Evolutionary conservation across 2,329 filamentous ascomycete genomes (phyloP).

Genomic region (Nakataea oryzae): DNA sequence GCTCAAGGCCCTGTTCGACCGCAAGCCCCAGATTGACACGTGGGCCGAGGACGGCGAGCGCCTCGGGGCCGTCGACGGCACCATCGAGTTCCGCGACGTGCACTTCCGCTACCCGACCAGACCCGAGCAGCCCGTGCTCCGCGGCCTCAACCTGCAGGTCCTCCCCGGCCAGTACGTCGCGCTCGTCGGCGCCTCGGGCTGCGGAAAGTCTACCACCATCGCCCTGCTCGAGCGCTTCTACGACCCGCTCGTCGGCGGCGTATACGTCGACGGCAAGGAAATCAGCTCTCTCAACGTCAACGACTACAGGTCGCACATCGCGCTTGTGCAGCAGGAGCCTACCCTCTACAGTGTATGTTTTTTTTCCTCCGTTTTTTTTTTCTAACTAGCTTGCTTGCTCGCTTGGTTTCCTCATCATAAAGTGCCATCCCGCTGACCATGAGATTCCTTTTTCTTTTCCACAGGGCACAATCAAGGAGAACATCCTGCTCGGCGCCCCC

Average conservation of each 20-base stretch:
- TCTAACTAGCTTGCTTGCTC: too few species aligned
- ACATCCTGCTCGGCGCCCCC: conserved; percentile 71
- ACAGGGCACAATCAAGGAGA: conserved; percentile 75
- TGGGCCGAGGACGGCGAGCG: conserved; percentile 63
- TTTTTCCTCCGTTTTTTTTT: not conserved
- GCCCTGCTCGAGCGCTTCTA: conserved; percentile 91
- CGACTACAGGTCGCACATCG: conserved; percentile 73
- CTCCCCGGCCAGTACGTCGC: conserved; percentile 76
- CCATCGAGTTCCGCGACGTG: conserved; percentile 81
- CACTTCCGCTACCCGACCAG: conserved; percentile 92
- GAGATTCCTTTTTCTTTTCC: not conserved
- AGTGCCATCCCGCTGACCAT: not conserved
- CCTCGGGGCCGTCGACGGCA: conserved; percentile 57
- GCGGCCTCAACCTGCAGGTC: conserved; percentile 66
- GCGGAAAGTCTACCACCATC: conserved; percentile 91
- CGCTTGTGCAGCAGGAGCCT: conserved; percentile 88
- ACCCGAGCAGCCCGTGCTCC: conserved; percentile 82
- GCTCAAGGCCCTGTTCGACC: conserved; percentile 76
- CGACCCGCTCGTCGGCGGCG: conserved; percentile 68
- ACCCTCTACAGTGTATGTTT: conserved; percentile 57
- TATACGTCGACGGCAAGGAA: conserved; percentile 75
- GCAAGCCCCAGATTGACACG: conserved; percentile 69
- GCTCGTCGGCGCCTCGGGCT: conserved; percentile 86
- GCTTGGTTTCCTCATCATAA: too few species aligned
- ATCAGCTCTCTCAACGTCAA: conserved; percentile 74